These are phyloP conservation scores for Nyssa sinensis DNA, from an alignment of 148 eudicot genomes.

Conservation along the genomic window DNA sequence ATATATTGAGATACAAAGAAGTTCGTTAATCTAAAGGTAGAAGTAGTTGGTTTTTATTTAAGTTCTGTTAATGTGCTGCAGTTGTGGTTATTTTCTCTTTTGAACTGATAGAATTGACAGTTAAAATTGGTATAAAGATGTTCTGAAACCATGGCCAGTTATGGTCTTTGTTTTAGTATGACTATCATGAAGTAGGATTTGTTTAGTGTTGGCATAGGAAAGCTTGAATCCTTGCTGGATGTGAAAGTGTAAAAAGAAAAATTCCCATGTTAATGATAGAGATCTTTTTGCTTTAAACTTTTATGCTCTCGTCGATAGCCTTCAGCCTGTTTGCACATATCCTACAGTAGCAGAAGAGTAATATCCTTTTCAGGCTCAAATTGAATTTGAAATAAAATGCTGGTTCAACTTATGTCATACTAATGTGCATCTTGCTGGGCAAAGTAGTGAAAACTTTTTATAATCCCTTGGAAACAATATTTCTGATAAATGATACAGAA, in stretches of 20 bases:
- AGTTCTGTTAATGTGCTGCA: not conserved
- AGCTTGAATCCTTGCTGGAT: conserved; percentile 1
- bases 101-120: not conserved
- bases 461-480: too few species aligned
- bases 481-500: too few species aligned
- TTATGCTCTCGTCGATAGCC: not conserved
- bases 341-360: not conserved
- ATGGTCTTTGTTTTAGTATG: not conserved
- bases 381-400: too few species aligned
- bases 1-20: not conserved
- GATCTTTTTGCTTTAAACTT: not conserved
- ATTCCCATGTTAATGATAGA: not conserved
- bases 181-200: not conserved
- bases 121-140: not conserved
- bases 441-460: too few species aligned
- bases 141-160: too few species aligned
- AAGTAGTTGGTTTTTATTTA: not conserved
- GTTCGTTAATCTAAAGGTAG: not conserved
- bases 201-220: conserved; percentile 6
- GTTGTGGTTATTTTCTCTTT: not conserved
- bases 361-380: too few species aligned
- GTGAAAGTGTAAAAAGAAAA: not conserved
- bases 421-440: too few species aligned
- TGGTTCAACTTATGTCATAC: too few species aligned
- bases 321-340: not conserved